Evolutionary conservation across 768 basidiomycete genomes (phyloP).

Genomic region (Mycena galopus): DNA sequence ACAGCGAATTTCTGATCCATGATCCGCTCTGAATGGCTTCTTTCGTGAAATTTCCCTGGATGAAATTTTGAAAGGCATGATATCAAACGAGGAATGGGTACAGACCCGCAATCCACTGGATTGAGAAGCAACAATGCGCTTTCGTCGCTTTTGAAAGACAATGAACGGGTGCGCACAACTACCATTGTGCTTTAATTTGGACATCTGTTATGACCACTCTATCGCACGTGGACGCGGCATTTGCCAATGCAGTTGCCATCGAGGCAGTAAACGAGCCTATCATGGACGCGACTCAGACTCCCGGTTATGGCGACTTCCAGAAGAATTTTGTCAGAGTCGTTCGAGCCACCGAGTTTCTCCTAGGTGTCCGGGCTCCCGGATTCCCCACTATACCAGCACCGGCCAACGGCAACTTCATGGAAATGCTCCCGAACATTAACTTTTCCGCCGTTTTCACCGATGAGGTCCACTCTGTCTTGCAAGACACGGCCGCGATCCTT

Average conservation of each 20-base stretch:
- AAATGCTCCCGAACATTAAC: conserved; percentile 39
- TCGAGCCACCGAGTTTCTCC: conserved; percentile 70
- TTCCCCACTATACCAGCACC: conserved; percentile 37
- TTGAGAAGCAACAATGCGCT: too few relatives aligned
- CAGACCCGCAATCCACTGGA: conserved; percentile 82
- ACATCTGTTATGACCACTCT: conserved; percentile 83
- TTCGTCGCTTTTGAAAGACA: too few relatives aligned
- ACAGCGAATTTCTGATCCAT: conserved; percentile 86
- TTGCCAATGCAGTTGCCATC: conserved; percentile 75
- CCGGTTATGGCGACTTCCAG: conserved; percentile 81
- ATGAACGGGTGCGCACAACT: conserved; percentile 75
- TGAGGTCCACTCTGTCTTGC: conserved; percentile 46
- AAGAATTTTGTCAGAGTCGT: conserved; percentile 76
- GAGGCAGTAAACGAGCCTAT: too few relatives aligned
- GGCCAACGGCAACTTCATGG: conserved; percentile 41
- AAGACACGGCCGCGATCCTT: conserved; percentile 55
- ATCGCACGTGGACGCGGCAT: conserved; percentile 76
- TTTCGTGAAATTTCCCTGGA: conserved; percentile 77
- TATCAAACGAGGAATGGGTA: background rate
- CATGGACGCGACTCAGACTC: too few relatives aligned
- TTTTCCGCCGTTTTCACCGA: conserved; percentile 40
- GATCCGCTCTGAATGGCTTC: conserved; percentile 86
- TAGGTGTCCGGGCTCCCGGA: conserved; percentile 65
- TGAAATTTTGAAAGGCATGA: background rate
- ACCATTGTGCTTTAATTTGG: conserved; percentile 83